phyloP scores from a whole-genome alignment of 352 stramenopile genomes.

The Pilasporangium apinafurcum region DNA sequence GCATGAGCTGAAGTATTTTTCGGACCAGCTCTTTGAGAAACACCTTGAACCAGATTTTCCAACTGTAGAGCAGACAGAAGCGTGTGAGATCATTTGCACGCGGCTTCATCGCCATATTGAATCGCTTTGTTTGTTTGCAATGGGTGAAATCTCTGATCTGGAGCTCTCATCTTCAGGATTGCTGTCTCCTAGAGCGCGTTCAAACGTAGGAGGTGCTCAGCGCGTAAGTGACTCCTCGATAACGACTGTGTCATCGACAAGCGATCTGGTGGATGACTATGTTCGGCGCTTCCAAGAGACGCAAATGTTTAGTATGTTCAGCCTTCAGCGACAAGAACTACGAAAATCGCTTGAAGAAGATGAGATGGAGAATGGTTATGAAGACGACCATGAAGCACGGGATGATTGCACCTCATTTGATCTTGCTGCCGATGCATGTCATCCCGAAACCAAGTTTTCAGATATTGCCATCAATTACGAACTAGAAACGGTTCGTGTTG shows the following conservation, averaged over 20 bases:
- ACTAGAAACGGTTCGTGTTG: too few species aligned
- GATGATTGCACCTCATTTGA: too few species aligned
- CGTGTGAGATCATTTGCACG: constrained; percentile 59
- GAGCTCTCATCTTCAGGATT: constrained; percentile 7
- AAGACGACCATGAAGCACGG: constrained; percentile 15
- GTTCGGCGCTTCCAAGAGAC: constrained; percentile 63
- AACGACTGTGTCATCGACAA: too few species aligned
- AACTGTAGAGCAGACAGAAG: constrained; percentile 59
- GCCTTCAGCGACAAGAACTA: constrained; percentile 28
- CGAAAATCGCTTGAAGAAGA: constrained; percentile 16
- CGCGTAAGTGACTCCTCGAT: too few species aligned
- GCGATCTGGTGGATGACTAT: constrained; percentile 50
- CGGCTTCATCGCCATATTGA: constrained; percentile 59
- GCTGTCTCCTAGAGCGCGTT: neutral
- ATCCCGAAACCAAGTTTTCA: too few species aligned
- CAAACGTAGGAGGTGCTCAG: too few species aligned
- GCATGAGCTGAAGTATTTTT: constrained; percentile 55
- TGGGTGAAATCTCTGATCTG: constrained; percentile 17
- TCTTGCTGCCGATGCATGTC: too few species aligned
- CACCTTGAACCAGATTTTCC: constrained; percentile 51
- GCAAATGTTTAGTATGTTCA: constrained; percentile 83
- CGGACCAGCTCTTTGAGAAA: constrained; percentile 48
- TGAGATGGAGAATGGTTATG: constrained; percentile 15
- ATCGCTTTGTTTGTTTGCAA: constrained; percentile 46
- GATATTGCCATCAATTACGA: too few species aligned